Evolutionary conservation across 139 green algal species (phyloP).

Genomic region (Asterochloris erici): DNA sequence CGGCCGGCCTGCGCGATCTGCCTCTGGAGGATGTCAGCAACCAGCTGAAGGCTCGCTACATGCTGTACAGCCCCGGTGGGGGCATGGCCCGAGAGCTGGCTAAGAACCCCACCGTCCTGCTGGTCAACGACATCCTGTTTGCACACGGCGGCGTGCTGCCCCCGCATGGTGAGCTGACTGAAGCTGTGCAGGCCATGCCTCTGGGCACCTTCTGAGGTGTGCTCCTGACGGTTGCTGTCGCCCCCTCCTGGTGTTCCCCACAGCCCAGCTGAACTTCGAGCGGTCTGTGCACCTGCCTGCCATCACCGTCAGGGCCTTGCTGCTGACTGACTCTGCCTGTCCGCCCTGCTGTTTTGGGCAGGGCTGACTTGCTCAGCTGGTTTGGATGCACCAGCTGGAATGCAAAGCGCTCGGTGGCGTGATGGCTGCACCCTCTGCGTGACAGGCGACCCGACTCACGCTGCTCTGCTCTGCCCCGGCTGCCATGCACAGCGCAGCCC

Average conservation of each 20-base stretch:
- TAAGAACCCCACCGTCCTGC: slow-evolving; percentile 84
- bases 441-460: too few relatives aligned
- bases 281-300: background rate
- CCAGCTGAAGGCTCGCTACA: slow-evolving; percentile 51
- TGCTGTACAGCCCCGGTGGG: slow-evolving; percentile 78
- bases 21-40: slow-evolving; percentile 48
- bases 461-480: too few relatives aligned
- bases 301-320: slow-evolving; percentile 17
- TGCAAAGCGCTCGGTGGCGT: too few relatives aligned
- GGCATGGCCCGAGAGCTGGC: slow-evolving; percentile 76
- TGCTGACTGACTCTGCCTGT: background rate
- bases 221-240: background rate
- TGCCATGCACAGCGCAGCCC: too few relatives aligned
- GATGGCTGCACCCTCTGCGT: too few relatives aligned
- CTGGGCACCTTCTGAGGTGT: background rate
- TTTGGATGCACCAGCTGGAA: too few relatives aligned
- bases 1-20: slow-evolving; percentile 58
- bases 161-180: slow-evolving; percentile 56
- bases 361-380: too few relatives aligned
- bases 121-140: slow-evolving; percentile 92
- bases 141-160: slow-evolving; percentile 87
- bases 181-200: background rate
- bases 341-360: too few relatives aligned
- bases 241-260: too few relatives aligned
- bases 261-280: background rate